Percentiles rank a stretch among this genome's conserved stretches.
Conservation (phyloP, 495 filamentous ascomycete genomes). For the Penicillium egyptiacum region DNA sequence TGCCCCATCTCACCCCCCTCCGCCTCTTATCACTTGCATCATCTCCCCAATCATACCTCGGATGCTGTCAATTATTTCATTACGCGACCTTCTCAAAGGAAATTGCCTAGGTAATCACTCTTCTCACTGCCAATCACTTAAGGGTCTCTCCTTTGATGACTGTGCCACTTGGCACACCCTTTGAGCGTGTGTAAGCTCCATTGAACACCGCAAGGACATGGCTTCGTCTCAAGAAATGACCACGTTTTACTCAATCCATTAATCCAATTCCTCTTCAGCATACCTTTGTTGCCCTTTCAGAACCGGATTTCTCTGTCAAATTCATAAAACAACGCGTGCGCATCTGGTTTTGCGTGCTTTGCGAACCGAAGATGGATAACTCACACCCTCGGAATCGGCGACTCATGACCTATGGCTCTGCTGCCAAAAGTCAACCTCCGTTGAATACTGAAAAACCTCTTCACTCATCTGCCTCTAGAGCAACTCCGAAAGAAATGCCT, state of each 20-base stretch:
- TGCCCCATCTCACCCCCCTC: conserved; percentile 10
- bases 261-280: not conserved
- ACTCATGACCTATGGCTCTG: conserved; percentile 50
- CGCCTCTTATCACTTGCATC: conserved; percentile 10
- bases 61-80: not conserved
- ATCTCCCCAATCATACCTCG: not conserved
- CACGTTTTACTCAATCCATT: not conserved
- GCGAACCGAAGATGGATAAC: conserved; percentile 24
- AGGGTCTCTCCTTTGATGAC: not conserved
- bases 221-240: conserved; percentile 1
- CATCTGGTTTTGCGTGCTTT: not conserved
- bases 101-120: not conserved
- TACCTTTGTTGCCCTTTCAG: not conserved
- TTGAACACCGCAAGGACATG: conserved; percentile 1
- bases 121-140: not conserved
- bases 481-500: not conserved
- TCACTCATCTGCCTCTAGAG: conserved; percentile 2
- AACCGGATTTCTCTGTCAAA: not conserved
- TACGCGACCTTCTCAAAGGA: not conserved
- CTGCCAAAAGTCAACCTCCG: conserved; percentile 26
- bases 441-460: conserved; percentile 3
- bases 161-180: conserved; percentile 4
- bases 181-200: conserved; percentile 4
- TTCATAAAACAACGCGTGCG: not conserved
- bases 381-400: conserved; percentile 37